Conservation (phyloP, 768 basidiomycete species). For the Albatrellus ellisii region DNA sequence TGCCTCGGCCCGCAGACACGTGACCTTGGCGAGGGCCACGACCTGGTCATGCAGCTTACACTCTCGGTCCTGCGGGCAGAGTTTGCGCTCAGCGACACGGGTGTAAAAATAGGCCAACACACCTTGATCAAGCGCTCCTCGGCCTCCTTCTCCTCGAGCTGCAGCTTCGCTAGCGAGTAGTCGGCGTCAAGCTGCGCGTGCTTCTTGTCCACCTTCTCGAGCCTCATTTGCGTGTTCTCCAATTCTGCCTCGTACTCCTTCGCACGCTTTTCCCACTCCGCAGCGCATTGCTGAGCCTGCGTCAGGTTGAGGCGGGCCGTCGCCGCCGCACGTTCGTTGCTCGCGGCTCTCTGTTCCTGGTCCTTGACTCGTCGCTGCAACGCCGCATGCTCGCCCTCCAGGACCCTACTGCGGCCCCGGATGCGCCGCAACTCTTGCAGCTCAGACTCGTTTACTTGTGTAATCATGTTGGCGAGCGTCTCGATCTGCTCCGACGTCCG, state of each 20-base stretch:
- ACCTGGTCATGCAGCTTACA: slow-evolving; percentile 56
- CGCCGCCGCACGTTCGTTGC: slow-evolving; percentile 44
- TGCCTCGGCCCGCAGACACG: slow-evolving; percentile 44
- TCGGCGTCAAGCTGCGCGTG: slow-evolving; percentile 60
- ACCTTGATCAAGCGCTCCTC: slow-evolving; percentile 60
- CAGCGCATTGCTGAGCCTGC: slow-evolving; percentile 64
- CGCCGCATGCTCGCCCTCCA: slow-evolving; percentile 55
- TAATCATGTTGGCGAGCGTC: slow-evolving; percentile 31
- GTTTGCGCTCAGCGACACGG: slow-evolving; percentile 1
- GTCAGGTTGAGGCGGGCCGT: slow-evolving; percentile 49
- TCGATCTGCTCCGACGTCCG: slow-evolving; percentile 65
- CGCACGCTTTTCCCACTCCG: slow-evolving; percentile 73
- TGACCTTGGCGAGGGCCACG: slow-evolving; percentile 38
- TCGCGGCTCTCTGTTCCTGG: slow-evolving; percentile 45
- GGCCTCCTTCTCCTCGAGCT: slow-evolving; percentile 66
- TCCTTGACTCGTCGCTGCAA: slow-evolving; percentile 68
- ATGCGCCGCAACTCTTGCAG: slow-evolving; percentile 52
- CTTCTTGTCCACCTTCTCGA: slow-evolving; percentile 56
- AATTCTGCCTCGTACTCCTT: slow-evolving; percentile 57
- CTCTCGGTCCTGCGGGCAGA: slow-evolving; percentile 47
- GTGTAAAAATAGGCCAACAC: slow-evolving; percentile 6
- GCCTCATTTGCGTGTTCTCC: slow-evolving; percentile 40
- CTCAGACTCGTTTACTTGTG: slow-evolving; percentile 60
- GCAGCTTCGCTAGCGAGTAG: slow-evolving; percentile 48
- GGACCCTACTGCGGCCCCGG: slow-evolving; percentile 38